Conservation (phyloP, 352 stramenopile genomes). For the Phytophthora megakarya region DNA sequence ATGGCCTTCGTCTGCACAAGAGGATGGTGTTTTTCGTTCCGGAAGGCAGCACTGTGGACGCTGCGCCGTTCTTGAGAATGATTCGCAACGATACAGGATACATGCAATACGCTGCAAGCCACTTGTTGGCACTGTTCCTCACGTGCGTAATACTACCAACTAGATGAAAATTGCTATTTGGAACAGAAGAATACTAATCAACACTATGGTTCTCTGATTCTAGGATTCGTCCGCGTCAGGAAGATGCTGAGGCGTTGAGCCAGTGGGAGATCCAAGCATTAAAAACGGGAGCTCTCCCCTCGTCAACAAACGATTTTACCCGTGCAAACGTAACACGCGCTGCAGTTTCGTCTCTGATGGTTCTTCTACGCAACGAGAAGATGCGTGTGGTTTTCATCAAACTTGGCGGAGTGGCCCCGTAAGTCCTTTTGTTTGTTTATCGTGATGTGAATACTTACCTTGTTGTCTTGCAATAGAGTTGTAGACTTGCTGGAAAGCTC, state of each 20-base stretch:
- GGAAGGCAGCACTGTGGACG: constrained; percentile 75
- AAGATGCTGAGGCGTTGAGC: constrained; percentile 80
- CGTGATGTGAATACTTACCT: not conserved
- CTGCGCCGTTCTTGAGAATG: constrained; percentile 81
- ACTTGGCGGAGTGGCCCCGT: constrained; percentile 90
- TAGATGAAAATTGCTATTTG: not conserved
- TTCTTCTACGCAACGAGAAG: constrained; percentile 90
- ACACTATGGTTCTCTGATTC: constrained; percentile 2
- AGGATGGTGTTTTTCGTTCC: constrained; percentile 80
- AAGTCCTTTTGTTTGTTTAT: constrained; percentile 36
- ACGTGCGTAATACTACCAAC: constrained; percentile 49
- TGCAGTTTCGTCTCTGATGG: constrained; percentile 91
- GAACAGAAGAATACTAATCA: not conserved
- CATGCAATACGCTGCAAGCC: constrained; percentile 80
- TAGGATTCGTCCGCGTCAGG: constrained; percentile 76
- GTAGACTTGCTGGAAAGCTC: constrained; percentile 79
- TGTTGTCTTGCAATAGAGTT: constrained; percentile 38
- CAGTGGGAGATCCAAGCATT: constrained; percentile 80
- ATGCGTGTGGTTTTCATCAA: constrained; percentile 91
- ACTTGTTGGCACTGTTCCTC: constrained; percentile 84
- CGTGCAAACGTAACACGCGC: constrained; percentile 81
- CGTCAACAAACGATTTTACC: constrained; percentile 65
- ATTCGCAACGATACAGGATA: constrained; percentile 87
- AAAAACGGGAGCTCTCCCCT: constrained; percentile 61
- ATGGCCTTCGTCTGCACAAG: constrained; percentile 79